Evolutionary conservation across 208 protist genomes (phyloP).

Genomic region (Hexamita inflata): DNA sequence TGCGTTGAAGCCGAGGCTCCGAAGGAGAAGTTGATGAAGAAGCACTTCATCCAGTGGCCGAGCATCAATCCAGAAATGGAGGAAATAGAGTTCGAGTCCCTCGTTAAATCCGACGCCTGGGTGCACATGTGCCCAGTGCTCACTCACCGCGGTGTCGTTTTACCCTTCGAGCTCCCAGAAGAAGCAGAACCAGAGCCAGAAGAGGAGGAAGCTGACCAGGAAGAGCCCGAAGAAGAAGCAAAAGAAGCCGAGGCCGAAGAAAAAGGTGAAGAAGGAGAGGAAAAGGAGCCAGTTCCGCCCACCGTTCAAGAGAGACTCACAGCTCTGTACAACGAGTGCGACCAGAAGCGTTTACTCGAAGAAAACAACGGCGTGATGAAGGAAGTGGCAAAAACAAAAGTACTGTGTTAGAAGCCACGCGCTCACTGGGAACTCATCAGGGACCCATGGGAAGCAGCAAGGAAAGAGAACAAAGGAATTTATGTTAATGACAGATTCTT

Average conservation of each 20-base stretch:
- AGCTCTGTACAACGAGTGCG: neutral
- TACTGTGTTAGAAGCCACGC: neutral
- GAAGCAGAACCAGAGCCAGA: neutral
- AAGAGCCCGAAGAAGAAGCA: conserved; percentile 6
- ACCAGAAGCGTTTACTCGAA: conserved; percentile 9
- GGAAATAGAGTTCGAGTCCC: neutral
- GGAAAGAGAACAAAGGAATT: conserved; percentile 6
- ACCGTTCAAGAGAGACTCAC: neutral
- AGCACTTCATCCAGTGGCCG: neutral
- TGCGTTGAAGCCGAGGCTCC: neutral
- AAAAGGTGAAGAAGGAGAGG: conserved; percentile 24
- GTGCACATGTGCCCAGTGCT: conserved; percentile 15
- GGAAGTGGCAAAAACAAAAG: neutral
- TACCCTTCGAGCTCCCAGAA: conserved; percentile 8
- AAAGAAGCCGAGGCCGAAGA: too few species aligned
- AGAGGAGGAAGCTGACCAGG: neutral
- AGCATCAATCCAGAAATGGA: conserved; percentile 5
- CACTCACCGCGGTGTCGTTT: conserved; percentile 9
- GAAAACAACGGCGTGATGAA: neutral
- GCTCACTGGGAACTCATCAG: neutral
- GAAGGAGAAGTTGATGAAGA: neutral
- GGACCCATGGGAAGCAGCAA: conserved; percentile 4
- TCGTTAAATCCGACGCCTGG: neutral
- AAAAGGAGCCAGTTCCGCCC: neutral
- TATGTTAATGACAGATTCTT: conserved; percentile 1